A percentile compares a stretch with the other conserved stretches of the same genome.
These are phyloP conservation scores for Lachnum nothofagi DNA, from an alignment of 2,329 filamentous ascomycete genomes.

Conservation along the genomic window DNA sequence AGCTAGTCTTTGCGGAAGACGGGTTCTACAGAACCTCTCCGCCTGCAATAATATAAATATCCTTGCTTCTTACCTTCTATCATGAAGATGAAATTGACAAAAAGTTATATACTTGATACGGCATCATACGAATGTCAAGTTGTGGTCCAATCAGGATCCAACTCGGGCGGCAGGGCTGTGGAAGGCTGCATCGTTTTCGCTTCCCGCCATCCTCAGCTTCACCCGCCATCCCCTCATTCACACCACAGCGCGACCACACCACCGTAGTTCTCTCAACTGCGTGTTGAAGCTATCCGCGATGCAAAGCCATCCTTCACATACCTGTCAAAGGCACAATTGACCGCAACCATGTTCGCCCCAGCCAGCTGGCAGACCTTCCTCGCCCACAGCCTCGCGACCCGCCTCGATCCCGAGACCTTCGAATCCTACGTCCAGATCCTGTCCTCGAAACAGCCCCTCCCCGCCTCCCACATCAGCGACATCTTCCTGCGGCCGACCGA, in stretches of 20 bases:
- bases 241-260: background rate
- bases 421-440: slow-evolving; percentile 46
- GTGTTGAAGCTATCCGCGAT: background rate
- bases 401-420: slow-evolving; percentile 52
- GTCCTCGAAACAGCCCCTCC: slow-evolving; percentile 47
- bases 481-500: slow-evolving; percentile 53
- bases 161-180: slow-evolving; percentile 9
- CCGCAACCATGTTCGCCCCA: slow-evolving; percentile 9
- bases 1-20: background rate
- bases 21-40: background rate
- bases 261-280: background rate
- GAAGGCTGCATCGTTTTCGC: slow-evolving; percentile 1
- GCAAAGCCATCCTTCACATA: background rate
- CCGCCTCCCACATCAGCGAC: slow-evolving; percentile 49
- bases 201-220: background rate
- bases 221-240: background rate
- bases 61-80: background rate
- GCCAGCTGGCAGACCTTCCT: slow-evolving; percentile 39
- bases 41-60: background rate
- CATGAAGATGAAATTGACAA: background rate
- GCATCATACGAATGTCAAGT: background rate
- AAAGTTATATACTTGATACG: background rate
- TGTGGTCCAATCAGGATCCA: background rate
- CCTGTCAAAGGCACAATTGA: background rate
- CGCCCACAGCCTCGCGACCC: slow-evolving; percentile 43